Percentiles rank a stretch among this genome's conserved stretches.
Conservation (phyloP, 805 yeast genomes). For the Ogataea henricii region DNA sequence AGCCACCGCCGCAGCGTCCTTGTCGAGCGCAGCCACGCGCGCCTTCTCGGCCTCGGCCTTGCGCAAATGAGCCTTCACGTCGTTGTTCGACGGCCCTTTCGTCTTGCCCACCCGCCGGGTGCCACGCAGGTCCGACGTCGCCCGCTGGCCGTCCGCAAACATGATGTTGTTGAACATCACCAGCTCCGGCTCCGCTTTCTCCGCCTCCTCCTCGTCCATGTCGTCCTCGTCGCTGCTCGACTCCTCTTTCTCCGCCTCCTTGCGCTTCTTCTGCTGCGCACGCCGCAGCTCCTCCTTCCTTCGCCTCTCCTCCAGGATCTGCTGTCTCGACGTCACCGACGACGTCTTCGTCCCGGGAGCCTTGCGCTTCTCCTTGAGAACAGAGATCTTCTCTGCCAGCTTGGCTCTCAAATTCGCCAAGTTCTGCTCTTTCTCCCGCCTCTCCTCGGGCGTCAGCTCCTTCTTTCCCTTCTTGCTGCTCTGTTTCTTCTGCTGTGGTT, state of each 20-base stretch:
- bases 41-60: constrained; percentile 73
- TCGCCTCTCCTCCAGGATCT: constrained; percentile 67
- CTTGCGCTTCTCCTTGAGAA: constrained; percentile 75
- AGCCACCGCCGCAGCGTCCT: constrained; percentile 58
- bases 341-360: constrained; percentile 90
- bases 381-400: constrained; percentile 70
- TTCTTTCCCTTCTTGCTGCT: constrained; percentile 23
- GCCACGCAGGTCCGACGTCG: constrained; percentile 68
- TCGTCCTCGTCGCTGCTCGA: constrained; percentile 41
- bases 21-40: constrained; percentile 58
- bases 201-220: constrained; percentile 37
- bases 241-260: constrained; percentile 42
- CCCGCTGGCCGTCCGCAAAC: constrained; percentile 78
- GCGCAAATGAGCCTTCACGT: constrained; percentile 77
- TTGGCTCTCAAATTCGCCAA: constrained; percentile 74
- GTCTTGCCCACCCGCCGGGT: constrained; percentile 58
- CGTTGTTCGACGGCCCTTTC: constrained; percentile 87
- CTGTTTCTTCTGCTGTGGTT: constrained; percentile 3
- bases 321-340: constrained; percentile 84
- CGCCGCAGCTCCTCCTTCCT: constrained; percentile 42
- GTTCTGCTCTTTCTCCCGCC: constrained; percentile 51
- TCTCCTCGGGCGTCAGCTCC: constrained; percentile 47
- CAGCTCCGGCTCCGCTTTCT: constrained; percentile 34
- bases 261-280: constrained; percentile 34
- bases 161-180: constrained; percentile 80